A percentile compares a stretch with the other conserved stretches of the same genome.
phyloP scores from a whole-genome alignment of 768 basidiomycete genomes.

The Kwoniella mangroviensis region DNA sequence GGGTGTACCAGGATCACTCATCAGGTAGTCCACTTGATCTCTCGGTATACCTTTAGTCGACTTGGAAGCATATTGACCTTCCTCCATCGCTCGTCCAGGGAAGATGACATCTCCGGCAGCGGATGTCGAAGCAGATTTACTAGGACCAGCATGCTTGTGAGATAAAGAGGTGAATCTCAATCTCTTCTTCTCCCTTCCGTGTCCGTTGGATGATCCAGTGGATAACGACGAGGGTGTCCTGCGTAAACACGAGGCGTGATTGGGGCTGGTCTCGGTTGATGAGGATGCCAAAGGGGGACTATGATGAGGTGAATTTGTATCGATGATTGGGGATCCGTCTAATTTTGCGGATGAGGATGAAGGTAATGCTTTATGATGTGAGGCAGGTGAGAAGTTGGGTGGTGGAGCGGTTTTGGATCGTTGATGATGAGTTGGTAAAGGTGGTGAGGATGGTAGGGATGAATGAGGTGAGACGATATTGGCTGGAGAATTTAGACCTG shows the following conservation, averaged over 20 bases:
- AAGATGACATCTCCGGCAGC: conserved; percentile 8
- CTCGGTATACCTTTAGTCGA: conserved; percentile 32
- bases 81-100: conserved; percentile 21
- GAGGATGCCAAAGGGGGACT: neutral
- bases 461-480: conserved; percentile 12
- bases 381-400: conserved; percentile 6
- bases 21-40: conserved; percentile 39
- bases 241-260: conserved; percentile 18
- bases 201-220: conserved; percentile 3
- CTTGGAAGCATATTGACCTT: conserved; percentile 3
- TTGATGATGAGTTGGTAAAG: conserved; percentile 15
- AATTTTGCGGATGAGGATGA: neutral
- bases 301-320: neutral
- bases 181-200: conserved; percentile 19
- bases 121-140: neutral
- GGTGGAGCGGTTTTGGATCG: conserved; percentile 26
- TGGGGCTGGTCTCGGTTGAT: conserved; percentile 12
- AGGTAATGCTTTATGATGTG: neutral
- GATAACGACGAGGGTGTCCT: conserved; percentile 19
- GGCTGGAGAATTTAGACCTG: conserved; percentile 19
- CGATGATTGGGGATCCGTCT: neutral
- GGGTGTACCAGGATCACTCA: conserved; percentile 56
- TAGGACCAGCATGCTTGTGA: conserved; percentile 14
- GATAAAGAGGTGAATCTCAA: conserved; percentile 21
- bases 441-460: conserved; percentile 8